Base-by-base conservation (phyloP, 768 basidiomycete genomes). In the Serendipita indica region DNA sequence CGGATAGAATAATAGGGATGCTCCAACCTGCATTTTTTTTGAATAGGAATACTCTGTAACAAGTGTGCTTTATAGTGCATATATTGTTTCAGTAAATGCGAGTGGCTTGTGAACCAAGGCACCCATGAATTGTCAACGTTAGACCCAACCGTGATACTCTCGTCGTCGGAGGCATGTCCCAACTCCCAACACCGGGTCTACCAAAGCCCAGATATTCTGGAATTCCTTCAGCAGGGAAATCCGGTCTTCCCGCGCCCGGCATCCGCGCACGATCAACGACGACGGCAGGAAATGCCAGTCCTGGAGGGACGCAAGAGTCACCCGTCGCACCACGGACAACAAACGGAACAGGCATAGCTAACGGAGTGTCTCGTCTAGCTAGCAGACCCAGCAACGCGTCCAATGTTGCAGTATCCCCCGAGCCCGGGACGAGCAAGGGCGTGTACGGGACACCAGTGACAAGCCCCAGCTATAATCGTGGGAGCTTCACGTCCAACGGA, bases 161-260 rank as follows among this genome's bases (percentile, higher is more conserved):
- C 49, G 22, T 25, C 49, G 49, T 18, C 49, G 49, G 16, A 54
- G 20, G 43, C 22, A 54, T 54, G 49, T 54, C 49, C 20, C 49
- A 54, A n/a, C 49, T 54, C 10, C 49, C 49, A 54, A 54, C 49
- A 16, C 49, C 49, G 30, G 49, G 49, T 16, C 49, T 54, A 16
- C 49, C 49, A 54, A 54, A 27, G n/a, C 49, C 49, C 7, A 18
- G 49, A 30, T 25, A 22, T 25, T 54, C 49, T 22, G 49, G 49
- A 27, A 54, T 54, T 54, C 22, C 22, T 22, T 54, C 49, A 10
- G n/a, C n/a, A 54, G 49, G 22, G 22, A 54, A 54, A 54, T 54
- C 49, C 1, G 22, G 22, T 27, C 49, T 54, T 27, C 49, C 49
- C 20, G 22, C 49, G 30, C 22, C 49, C 16, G 49, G 49, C 7